Evolutionary conservation across 106 monocot genomes (phyloP).

Genomic region (Chionographis japonica): DNA sequence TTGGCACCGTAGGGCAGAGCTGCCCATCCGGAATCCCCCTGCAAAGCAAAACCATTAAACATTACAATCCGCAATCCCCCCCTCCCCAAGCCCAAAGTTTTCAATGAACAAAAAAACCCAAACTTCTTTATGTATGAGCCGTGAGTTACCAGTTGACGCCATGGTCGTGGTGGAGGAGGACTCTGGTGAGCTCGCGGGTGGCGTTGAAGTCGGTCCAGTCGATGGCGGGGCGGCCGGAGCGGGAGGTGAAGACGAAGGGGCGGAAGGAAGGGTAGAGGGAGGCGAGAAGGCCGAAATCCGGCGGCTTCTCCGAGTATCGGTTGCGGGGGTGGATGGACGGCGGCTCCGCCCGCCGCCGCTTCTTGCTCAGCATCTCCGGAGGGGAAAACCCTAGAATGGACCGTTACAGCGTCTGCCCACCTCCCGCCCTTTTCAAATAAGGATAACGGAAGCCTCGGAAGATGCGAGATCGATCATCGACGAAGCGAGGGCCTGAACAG

Average conservation of each 20-base stretch:
- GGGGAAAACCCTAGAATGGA: no score
- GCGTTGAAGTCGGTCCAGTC: constrained; percentile 88
- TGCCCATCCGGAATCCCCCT: constrained; percentile 98
- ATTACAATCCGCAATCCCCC: background rate
- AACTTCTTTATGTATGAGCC: no score
- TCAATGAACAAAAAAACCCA: no score
- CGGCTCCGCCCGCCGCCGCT: constrained; percentile 45
- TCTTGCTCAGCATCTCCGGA: constrained; percentile 61
- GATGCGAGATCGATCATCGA: no score
- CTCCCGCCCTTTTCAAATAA: no score
- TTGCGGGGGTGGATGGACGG: constrained; percentile 69
- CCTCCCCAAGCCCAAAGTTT: no score
- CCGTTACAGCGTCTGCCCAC: no score
- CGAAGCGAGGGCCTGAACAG: no score
- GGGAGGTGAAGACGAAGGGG: constrained; percentile 54
- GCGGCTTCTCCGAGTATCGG: constrained; percentile 69
- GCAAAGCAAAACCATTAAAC: constrained; percentile 1
- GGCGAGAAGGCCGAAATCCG: constrained; percentile 78
- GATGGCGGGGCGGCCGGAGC: constrained; percentile 52
- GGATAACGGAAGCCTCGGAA: no score
- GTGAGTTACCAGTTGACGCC: constrained; percentile 63
- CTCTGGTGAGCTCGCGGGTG: constrained; percentile 92
- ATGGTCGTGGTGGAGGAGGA: constrained; percentile 92
- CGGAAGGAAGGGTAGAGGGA: constrained; percentile 87
- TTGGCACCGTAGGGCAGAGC: constrained; percentile 90